Base-by-base conservation (phyloP, 306 rosid species). In the Cucurbita maxima region DNA sequence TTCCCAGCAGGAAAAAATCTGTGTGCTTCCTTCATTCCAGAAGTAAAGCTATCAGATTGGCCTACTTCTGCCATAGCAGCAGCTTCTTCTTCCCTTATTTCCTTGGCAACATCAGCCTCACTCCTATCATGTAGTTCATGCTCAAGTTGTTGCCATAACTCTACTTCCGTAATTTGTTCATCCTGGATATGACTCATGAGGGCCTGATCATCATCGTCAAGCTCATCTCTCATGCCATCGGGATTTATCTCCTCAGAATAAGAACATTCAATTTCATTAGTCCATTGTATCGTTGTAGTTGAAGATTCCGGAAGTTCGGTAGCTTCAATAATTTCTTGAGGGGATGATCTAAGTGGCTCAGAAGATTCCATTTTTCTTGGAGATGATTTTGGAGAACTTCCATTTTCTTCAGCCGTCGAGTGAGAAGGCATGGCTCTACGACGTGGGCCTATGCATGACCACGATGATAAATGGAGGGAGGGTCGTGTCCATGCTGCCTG, bases 401-500 rank as follows among this genome's bases (percentile, higher is more conserved):
- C 86, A 38, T 76, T 86, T 53, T 80, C 90, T 9, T 59, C 82
- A 54, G 84, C 70, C 62, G 76, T 81, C 72, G 87, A 78, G 70
- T 56, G 80, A 56, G 82, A 61, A 71, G 79, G 75, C 38, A 79
- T 45, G 60, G 85, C 77, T 72, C 90, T 83, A 37, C 85, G 94
- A 59, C 99, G 90, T 36, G 96, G 99, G 25, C 92, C 99, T 60
- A 91, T 87, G 86, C 96, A 94, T 51, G 97, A 89, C 97, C 92
- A 94, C 59, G 99, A 86, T 14, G 97, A 83, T 59, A 94, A 64
- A 71, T 59, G 74, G 69, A 94, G 90, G 48, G 76, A 75, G 73
- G 96, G 97, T 60, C 90, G 96, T 30, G 86, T 75, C 97, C 99
- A 94, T 75, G 99, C 98, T 77, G 98, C 98, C 81, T 79, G 92